These are phyloP conservation scores for Aeminium ludgeri DNA, from an alignment of 495 filamentous ascomycete genomes.

Conservation along the genomic window DNA sequence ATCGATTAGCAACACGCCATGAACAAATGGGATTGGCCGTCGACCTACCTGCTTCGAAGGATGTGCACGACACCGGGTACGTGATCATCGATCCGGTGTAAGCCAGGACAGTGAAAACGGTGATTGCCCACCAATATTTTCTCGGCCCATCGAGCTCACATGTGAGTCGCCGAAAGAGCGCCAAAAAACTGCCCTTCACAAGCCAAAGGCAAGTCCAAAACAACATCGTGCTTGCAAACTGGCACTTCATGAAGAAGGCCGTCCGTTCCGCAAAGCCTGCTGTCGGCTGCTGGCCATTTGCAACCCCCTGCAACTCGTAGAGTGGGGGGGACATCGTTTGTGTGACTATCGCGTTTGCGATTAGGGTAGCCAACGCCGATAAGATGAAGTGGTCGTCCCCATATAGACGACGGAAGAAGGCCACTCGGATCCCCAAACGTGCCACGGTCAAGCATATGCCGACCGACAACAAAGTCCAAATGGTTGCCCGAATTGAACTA, in stretches of 20 bases:
- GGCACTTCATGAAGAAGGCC: conserved; percentile 1
- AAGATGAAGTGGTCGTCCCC: no score
- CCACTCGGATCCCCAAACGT: no score
- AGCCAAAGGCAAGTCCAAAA: conserved; percentile 9
- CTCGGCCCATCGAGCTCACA: conserved; percentile 10
- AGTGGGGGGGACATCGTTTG: background rate
- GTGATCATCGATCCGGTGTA: conserved; percentile 14
- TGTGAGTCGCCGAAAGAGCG: conserved; percentile 23
- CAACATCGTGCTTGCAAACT: background rate
- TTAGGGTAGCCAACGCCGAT: no score
- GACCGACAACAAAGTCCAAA: no score
- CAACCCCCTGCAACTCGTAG: background rate
- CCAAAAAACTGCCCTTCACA: conserved; percentile 22
- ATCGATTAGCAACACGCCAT: background rate
- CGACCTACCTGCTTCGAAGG: conserved; percentile 10
- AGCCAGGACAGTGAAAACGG: conserved; percentile 9
- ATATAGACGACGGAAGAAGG: no score
- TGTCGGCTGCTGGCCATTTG: background rate
- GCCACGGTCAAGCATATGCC: no score
- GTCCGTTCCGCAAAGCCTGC: background rate
- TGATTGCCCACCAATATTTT: conserved; percentile 18
- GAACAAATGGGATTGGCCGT: background rate
- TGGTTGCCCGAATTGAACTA: no score
- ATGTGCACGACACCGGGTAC: conserved; percentile 15
- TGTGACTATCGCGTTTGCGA: background rate